These are phyloP conservation scores for Logfia minima DNA, from an alignment of 129 eudicot species.

Conservation along the genomic window DNA sequence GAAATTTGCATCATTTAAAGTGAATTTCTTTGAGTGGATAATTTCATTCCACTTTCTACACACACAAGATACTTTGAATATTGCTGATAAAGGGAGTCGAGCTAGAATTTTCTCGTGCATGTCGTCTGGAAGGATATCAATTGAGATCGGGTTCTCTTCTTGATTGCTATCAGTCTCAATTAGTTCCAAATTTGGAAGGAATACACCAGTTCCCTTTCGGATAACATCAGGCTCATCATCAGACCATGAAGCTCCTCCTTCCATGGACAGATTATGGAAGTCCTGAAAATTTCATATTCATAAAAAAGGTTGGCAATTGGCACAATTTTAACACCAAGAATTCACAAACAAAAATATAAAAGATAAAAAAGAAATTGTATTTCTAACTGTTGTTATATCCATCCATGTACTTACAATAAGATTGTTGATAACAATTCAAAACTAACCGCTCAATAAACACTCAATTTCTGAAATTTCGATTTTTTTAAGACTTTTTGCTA, in stretches of 20 bases:
- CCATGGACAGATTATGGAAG: conserved; percentile 18
- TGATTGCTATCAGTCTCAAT: conserved; percentile 15
- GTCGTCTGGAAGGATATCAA: conserved; percentile 49
- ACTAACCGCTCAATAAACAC: not conserved
- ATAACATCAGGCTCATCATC: conserved; percentile 30
- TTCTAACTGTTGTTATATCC: not conserved
- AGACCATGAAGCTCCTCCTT: conserved; percentile 42
- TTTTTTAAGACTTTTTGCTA: not conserved
- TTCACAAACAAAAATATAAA: not conserved
- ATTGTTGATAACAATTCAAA: no score
- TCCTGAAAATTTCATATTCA: conserved; percentile 31
- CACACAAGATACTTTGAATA: conserved; percentile 41
- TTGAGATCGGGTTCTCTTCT: conserved; percentile 25
- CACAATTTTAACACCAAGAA: not conserved
- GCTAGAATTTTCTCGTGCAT: conserved; percentile 46
- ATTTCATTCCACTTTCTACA: conserved; percentile 51
- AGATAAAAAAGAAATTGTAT: not conserved
- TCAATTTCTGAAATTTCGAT: not conserved
- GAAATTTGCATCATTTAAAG: conserved; percentile 6
- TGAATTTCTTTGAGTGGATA: conserved; percentile 41
- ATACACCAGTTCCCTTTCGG: conserved; percentile 39
- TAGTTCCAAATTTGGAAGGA: conserved; percentile 25
- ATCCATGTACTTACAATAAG: not conserved
- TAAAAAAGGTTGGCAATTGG: not conserved
- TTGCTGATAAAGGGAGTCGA: conserved; percentile 42